Evolutionary conservation across 768 basidiomycete genomes (phyloP).

Genomic region (Hypholoma fasciculare): DNA sequence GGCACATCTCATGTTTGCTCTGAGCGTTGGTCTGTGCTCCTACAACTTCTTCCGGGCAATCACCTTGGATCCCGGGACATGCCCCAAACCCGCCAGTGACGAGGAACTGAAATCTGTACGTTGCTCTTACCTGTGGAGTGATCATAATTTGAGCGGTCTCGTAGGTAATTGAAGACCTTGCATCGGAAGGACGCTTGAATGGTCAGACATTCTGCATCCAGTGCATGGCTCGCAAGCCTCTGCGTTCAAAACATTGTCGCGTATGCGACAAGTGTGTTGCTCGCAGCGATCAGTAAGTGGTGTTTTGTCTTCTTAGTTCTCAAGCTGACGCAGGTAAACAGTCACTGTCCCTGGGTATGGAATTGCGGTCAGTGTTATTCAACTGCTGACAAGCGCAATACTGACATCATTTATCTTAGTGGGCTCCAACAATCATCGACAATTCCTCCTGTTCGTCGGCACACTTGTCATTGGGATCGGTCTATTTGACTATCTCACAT

Average conservation of each 20-base stretch:
- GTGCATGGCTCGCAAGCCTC: conserved; percentile 92
- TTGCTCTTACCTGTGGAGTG: conserved; percentile 3
- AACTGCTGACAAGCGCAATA: neutral
- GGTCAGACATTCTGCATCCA: conserved; percentile 96
- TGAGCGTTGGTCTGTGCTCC: conserved; percentile 67
- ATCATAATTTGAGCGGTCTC: neutral
- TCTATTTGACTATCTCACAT: conserved; percentile 82
- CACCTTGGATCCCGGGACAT: conserved; percentile 86
- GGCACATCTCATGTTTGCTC: conserved; percentile 73
- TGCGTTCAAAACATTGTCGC: conserved; percentile 95
- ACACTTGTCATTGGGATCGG: conserved; percentile 81
- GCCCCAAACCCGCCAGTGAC: conserved; percentile 79
- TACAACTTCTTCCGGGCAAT: conserved; percentile 93
- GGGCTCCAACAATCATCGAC: conserved; percentile 91
- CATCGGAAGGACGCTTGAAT: conserved; percentile 84
- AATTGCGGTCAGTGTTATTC: conserved; percentile 75
- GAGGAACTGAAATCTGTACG: conserved; percentile 85
- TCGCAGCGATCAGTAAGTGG: conserved; percentile 87
- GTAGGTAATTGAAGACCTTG: conserved; percentile 91
- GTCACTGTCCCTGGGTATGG: conserved; percentile 99
- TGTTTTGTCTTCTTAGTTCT: neutral
- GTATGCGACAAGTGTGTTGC: conserved; percentile 89
- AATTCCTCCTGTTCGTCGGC: conserved; percentile 91
- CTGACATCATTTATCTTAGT: conserved; percentile 43
- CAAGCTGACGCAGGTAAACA: conserved; percentile 26